Evolutionary conservation across 306 rosid genomes (phyloP).

Genomic region (Cicer chorassanicum): DNA sequence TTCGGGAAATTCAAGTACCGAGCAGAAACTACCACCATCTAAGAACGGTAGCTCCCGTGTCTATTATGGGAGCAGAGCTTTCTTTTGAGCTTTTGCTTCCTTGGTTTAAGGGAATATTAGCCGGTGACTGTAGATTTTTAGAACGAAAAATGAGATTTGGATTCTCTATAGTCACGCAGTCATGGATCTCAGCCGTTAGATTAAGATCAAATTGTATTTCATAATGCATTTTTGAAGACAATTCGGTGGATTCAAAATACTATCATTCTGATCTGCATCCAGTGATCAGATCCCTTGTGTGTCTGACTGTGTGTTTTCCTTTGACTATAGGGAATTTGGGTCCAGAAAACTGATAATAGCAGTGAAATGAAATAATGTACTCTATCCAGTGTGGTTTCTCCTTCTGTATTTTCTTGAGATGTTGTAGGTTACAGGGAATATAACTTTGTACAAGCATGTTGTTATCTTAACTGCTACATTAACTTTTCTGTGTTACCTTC

Average conservation of each 20-base stretch:
- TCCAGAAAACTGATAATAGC: slow-evolving; percentile 58
- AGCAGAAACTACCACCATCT: slow-evolving; percentile 58
- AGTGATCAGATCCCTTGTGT: slow-evolving; percentile 2
- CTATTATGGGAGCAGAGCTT: slow-evolving; percentile 96
- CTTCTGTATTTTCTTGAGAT: slow-evolving; percentile 61
- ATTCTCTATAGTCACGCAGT: slow-evolving; percentile 10
- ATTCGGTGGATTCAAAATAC: background rate
- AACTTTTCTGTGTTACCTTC: slow-evolving; percentile 54
- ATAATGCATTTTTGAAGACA: background rate
- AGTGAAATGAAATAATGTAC: slow-evolving; percentile 70
- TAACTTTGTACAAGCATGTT: slow-evolving; percentile 64
- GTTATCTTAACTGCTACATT: slow-evolving; percentile 53
- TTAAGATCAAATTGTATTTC: background rate
- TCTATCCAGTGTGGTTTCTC: slow-evolving; percentile 65
- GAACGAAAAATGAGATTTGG: background rate
- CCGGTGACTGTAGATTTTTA: slow-evolving; percentile 68
- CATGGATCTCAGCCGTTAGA: background rate
- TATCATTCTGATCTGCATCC: background rate
- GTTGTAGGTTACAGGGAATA: slow-evolving; percentile 65
- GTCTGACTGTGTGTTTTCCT: background rate
- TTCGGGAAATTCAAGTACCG: slow-evolving; percentile 85
- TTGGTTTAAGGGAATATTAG: slow-evolving; percentile 55
- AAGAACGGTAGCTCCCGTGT: slow-evolving; percentile 75
- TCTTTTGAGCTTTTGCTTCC: slow-evolving; percentile 68
- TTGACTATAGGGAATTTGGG: background rate